Evolutionary conservation across 2,329 filamentous ascomycete genomes (phyloP), one percentile per base, ranked within the genome.

Genomic region (Sphaerostilbella broomeana): DNA sequence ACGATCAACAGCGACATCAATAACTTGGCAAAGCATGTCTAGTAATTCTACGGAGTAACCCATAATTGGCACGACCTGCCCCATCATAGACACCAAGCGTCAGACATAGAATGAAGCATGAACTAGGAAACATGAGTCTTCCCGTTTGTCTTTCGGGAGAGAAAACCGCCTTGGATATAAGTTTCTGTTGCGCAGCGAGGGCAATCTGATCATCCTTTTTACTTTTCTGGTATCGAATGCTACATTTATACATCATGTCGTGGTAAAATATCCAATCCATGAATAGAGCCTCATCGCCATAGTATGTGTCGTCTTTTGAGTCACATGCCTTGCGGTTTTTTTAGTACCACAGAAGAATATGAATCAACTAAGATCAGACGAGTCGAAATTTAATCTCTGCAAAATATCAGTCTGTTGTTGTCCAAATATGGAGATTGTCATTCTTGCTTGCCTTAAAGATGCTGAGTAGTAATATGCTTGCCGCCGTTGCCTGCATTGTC

Each of bases 241-340:
- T 41, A 29, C 41, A 44, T 38, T 44, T 44, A 22, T 41, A 44
- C 42, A 44, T 40, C 19, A 33, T 33, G 9, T 44, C 38, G 27
- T 44, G 38, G 5, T 44, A 41, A 33, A 44, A 41, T 11, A 42
- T 32, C 42, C 42, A 44, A 10, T 44, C 38, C 17, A 44, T 36
- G 12, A 44, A 31, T 11, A 41, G 32, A 7, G 38, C 38, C 20
- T 37, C 38, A 22, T 44, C 42, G 2, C 38, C 38, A 20, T 27
- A 32, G 5, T 37, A 33, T 4, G 25, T 35, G 12, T 37, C 25
- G 18, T 44, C 20, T 30, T 33, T 11, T 29, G 24, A 1, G 36
- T 44, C 9, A 41, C 28, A 5, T 33, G 12, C 18, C 40, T 36
- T 9, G 21, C 42, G 11, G 41, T 35, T 5, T 34, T 25, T 18